Percentiles rank a stretch among this genome's conserved stretches.
Conservation (phyloP, 1,284 basidiomycete genomes). For the Moesziomyces sp. region DNA sequence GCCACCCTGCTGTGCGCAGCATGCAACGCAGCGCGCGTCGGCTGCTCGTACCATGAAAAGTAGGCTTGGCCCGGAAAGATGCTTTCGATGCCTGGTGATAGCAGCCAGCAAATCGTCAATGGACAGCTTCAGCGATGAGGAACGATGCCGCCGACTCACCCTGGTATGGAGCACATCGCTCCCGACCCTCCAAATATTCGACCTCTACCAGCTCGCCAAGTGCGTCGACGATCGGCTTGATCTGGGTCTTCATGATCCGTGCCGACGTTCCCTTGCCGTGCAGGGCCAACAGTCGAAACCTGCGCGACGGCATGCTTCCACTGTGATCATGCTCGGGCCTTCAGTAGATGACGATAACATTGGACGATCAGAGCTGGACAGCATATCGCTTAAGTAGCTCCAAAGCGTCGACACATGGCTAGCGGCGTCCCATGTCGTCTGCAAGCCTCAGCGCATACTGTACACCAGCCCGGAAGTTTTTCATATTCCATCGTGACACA, state of each 20-base stretch:
- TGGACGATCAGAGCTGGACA: too few species aligned
- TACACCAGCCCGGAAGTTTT: too few species aligned
- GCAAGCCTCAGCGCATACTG: too few species aligned
- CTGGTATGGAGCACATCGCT: constrained; percentile 32
- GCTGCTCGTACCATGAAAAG: constrained; percentile 45
- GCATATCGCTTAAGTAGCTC: too few species aligned
- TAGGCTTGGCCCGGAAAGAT: constrained; percentile 35
- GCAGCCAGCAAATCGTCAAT: neutral
- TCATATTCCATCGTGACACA: too few species aligned
- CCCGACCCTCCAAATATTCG: constrained; percentile 33
- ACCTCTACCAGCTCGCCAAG: constrained; percentile 31
- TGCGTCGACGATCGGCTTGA: constrained; percentile 35
- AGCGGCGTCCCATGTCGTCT: too few species aligned
- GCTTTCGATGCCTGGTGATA: constrained; percentile 35
- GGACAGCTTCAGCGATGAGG: neutral
- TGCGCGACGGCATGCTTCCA: constrained; percentile 13
- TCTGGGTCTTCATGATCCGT: constrained; percentile 47
- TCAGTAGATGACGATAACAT: too few species aligned
- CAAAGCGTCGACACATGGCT: too few species aligned
- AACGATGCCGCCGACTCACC: constrained; percentile 15
- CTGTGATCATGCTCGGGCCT: too few species aligned
- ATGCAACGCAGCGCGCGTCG: constrained; percentile 17
- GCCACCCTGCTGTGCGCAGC: constrained; percentile 23
- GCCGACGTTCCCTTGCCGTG: constrained; percentile 52
- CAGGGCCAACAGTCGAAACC: constrained; percentile 28